These are phyloP conservation scores for Pseudogymnoascus sp. DNA, from an alignment of 2,329 filamentous ascomycete species.

Conservation along the genomic window DNA sequence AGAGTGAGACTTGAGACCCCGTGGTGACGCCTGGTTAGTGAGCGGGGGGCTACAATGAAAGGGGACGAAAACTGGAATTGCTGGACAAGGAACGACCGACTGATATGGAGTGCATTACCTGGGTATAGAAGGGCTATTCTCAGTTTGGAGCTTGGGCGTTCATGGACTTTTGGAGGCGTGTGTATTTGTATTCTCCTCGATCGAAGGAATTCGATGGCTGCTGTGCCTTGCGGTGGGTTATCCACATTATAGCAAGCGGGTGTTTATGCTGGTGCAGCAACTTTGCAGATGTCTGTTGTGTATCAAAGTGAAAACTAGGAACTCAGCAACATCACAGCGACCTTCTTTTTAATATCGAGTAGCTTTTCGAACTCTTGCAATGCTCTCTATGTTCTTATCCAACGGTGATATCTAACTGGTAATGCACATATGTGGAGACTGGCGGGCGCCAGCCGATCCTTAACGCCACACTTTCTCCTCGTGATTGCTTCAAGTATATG, in stretches of 20 bases:
- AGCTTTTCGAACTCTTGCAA: neutral
- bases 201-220: neutral
- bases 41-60: neutral
- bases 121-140: slow-evolving; percentile 6
- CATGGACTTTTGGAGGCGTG: slow-evolving; percentile 6
- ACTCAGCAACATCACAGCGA: neutral
- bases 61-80: neutral
- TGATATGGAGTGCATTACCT: slow-evolving; percentile 2
- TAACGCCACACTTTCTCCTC: neutral
- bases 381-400: neutral
- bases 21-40: neutral
- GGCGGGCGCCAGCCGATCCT: neutral
- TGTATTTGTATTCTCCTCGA: slow-evolving; percentile 9
- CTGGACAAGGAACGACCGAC: slow-evolving; percentile 1
- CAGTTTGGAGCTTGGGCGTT: slow-evolving; percentile 3
- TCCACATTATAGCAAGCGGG: slow-evolving; percentile 3
- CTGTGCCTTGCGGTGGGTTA: slow-evolving; percentile 8
- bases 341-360: neutral
- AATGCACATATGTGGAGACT: neutral
- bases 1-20: neutral
- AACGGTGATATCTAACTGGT: neutral
- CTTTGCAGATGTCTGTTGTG: neutral
- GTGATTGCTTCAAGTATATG: slow-evolving; percentile 8
- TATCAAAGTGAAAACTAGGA: neutral
- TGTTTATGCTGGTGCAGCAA: slow-evolving; percentile 1